Evolutionary conservation across 768 basidiomycete species (phyloP).

Genomic region (Dendrothele bispora): DNA sequence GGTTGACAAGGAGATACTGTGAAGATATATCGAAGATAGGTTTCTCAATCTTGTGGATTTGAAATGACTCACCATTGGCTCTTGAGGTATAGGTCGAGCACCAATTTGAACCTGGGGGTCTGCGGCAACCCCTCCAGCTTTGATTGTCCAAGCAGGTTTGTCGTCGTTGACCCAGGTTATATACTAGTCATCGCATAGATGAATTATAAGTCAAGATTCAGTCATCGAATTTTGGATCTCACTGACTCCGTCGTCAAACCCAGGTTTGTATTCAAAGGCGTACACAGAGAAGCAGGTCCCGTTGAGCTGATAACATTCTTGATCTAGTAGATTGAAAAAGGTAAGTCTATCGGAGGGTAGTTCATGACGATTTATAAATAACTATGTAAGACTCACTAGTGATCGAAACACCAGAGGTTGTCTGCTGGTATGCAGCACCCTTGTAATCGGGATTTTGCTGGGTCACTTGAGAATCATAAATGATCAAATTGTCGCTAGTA

Average conservation of each 20-base stretch:
- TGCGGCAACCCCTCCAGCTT: slow-evolving; percentile 44
- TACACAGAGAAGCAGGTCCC: slow-evolving; percentile 46
- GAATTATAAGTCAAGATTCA: slow-evolving; percentile 32
- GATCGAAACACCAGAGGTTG: slow-evolving; percentile 32
- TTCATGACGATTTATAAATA: not conserved
- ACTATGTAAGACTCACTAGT: slow-evolving; percentile 21
- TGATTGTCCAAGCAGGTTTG: slow-evolving; percentile 57
- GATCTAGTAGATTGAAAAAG: slow-evolving; percentile 22
- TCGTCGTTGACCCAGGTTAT: slow-evolving; percentile 70
- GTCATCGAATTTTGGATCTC: slow-evolving; percentile 26
- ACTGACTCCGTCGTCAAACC: slow-evolving; percentile 39
- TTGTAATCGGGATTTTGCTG: slow-evolving; percentile 37
- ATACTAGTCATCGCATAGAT: slow-evolving; percentile 39
- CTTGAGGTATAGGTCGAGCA: slow-evolving; percentile 60
- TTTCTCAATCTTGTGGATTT: no score
- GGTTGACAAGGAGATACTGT: slow-evolving; percentile 69
- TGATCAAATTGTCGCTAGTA: slow-evolving; percentile 24
- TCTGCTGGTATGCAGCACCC: slow-evolving; percentile 45
- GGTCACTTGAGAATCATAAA: slow-evolving; percentile 34
- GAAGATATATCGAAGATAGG: not conserved
- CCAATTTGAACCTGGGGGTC: slow-evolving; percentile 55
- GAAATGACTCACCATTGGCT: slow-evolving; percentile 61
- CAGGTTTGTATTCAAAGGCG: slow-evolving; percentile 54
- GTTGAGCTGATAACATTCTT: slow-evolving; percentile 45
- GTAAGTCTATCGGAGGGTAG: slow-evolving; percentile 10